phyloP scores from a whole-genome alignment of 1,284 basidiomycete species.

The Leccinum fuscescens region DNA sequence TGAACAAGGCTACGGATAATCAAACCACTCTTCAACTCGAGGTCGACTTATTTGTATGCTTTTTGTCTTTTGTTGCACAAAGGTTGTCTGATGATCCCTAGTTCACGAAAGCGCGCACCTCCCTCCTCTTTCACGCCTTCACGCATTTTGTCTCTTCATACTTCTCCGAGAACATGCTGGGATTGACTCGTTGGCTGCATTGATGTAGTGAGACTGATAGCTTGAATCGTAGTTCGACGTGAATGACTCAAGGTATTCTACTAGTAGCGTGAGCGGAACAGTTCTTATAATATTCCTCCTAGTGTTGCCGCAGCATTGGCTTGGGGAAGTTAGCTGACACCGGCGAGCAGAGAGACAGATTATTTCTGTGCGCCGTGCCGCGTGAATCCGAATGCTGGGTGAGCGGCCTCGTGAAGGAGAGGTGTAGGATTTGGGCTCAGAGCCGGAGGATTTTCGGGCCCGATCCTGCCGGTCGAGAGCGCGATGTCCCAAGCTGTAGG shows the following conservation, averaged over 20 bases:
- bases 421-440: too few species aligned
- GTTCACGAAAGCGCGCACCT: slow-evolving; percentile 55
- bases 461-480: neutral
- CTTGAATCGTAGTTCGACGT: neutral
- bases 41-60: slow-evolving; percentile 76
- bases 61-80: slow-evolving; percentile 79
- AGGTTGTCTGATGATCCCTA: slow-evolving; percentile 56
- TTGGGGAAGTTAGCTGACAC: too few species aligned
- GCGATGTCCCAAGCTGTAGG: neutral
- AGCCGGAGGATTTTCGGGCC: too few species aligned
- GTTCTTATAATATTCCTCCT: neutral
- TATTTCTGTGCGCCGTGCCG: too few species aligned
- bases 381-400: neutral
- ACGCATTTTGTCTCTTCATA: slow-evolving; percentile 78
- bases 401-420: too few species aligned
- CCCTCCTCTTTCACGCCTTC: slow-evolving; percentile 68
- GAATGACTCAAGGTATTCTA: neutral
- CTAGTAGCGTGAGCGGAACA: neutral
- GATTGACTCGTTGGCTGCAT: neutral
- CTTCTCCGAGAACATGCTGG: slow-evolving; percentile 44
- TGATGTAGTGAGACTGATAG: neutral
- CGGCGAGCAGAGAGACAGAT: too few species aligned
- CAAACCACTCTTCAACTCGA: slow-evolving; percentile 61
- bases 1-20: slow-evolving; percentile 50
- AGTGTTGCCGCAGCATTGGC: neutral